A percentile compares a stretch with the other conserved stretches of the same genome.
These are phyloP conservation scores for Daldinia sp. DNA, from an alignment of 2,329 filamentous ascomycete genomes.

Conservation along the genomic window DNA sequence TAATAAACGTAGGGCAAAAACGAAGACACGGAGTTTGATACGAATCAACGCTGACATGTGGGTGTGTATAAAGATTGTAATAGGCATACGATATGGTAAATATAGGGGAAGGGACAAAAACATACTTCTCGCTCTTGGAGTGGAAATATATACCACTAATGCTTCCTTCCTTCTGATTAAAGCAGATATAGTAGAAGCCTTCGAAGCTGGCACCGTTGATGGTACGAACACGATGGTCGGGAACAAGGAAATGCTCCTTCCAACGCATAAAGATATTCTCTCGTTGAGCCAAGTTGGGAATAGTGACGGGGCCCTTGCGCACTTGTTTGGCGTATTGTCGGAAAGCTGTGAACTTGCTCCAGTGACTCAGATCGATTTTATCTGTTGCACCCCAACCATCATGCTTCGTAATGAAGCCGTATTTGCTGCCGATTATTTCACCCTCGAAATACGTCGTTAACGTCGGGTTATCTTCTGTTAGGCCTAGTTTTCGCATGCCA, in stretches of 20 bases:
- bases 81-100: background rate
- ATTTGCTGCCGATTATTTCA: conserved; percentile 94
- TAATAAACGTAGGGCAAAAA: background rate
- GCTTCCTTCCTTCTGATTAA: conserved; percentile 87
- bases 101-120: conserved; percentile 36
- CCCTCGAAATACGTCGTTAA: conserved; percentile 98
- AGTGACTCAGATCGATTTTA: conserved; percentile 91
- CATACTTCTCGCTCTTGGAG: conserved; percentile 95
- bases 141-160: conserved; percentile 98
- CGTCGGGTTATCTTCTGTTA: conserved; percentile 96
- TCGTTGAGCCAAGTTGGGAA: conserved; percentile 42
- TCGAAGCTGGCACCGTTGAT: conserved; percentile 97
- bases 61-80: background rate
- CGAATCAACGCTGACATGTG: background rate
- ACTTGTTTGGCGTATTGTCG: conserved; percentile 72
- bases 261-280: conserved; percentile 98
- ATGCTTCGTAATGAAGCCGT: conserved; percentile 91
- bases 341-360: conserved; percentile 89
- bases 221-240: conserved; percentile 88
- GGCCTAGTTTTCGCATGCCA: conserved; percentile 60
- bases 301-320: conserved; percentile 59
- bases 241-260: conserved; percentile 98
- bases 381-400: conserved; percentile 90
- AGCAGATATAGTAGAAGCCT: conserved; percentile 99
- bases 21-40: background rate